A percentile compares a stretch with the other conserved stretches of the same genome.
Evolutionary conservation across 2,329 filamentous ascomycete genomes (phyloP).

Genomic region (Claviceps pusilla): DNA sequence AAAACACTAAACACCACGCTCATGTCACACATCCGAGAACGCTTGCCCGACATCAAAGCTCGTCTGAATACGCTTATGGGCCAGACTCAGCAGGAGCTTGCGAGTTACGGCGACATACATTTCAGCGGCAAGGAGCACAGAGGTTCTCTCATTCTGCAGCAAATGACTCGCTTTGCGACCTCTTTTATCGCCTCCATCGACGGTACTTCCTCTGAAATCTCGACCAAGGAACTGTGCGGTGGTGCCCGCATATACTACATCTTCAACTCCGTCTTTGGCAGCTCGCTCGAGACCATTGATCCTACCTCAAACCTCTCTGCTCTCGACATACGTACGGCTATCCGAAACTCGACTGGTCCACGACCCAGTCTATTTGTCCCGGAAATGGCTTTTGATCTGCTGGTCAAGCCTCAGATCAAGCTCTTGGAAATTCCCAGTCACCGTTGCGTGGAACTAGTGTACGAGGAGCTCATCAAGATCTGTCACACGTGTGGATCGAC

Average conservation of each 20-base stretch:
- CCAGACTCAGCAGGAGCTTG: conserved; percentile 96
- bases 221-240: conserved; percentile 91
- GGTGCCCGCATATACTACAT: conserved; percentile 96
- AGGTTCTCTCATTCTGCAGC: conserved; percentile 83
- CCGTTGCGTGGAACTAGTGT: conserved; percentile 91
- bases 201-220: conserved; percentile 95
- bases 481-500: conserved; percentile 96
- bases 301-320: conserved; percentile 90
- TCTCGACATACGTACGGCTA: conserved; percentile 89
- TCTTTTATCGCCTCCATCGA: conserved; percentile 98
- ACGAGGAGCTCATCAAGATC: conserved; percentile 98
- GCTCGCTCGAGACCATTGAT: conserved; percentile 88
- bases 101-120: conserved; percentile 93
- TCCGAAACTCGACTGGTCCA: conserved; percentile 93
- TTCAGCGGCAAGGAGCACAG: conserved; percentile 96
- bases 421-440: conserved; percentile 88
- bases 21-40: conserved; percentile 91
- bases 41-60: conserved; percentile 94
- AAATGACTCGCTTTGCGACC: conserved; percentile 96
- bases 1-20: conserved; percentile 90
- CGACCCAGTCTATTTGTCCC: conserved; percentile 92
- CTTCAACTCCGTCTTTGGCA: conserved; percentile 97
- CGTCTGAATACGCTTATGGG: conserved; percentile 96
- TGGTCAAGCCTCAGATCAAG: conserved; percentile 98
- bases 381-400: conserved; percentile 89